Evolutionary conservation across 192 early-diverging fungal genomes (phyloP).

Genomic region (Pilaira anomala): DNA sequence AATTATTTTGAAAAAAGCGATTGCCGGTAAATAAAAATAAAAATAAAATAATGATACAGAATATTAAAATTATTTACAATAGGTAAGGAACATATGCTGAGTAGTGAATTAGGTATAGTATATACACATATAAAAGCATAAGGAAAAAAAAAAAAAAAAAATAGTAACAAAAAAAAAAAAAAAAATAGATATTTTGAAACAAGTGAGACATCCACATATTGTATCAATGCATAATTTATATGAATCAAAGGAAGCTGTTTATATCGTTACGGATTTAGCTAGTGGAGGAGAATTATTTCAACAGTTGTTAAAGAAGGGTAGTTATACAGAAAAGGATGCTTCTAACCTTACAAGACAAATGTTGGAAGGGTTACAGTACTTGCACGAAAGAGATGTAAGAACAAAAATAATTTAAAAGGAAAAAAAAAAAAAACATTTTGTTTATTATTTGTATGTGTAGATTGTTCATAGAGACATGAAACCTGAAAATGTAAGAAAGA

Average conservation of each 20-base stretch:
- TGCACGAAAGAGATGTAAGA: conserved; percentile 71
- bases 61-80: not conserved
- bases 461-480: conserved; percentile 87
- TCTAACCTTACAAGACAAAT: conserved; percentile 71
- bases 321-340: conserved; percentile 81
- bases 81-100: conserved; percentile 63
- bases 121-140: no score
- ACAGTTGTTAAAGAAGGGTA: conserved; percentile 69
- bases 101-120: conserved; percentile 64
- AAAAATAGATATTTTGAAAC: conserved; percentile 53
- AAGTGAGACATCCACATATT: conserved; percentile 81
- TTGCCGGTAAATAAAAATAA: conserved; percentile 37
- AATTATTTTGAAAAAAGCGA: conserved; percentile 64
- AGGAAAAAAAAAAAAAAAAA: not conserved
- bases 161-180: not conserved
- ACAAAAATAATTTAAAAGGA: not conserved
- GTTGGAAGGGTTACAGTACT: conserved; percentile 78
- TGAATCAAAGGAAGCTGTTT: conserved; percentile 70
- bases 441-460: conserved; percentile 23
- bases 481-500: conserved; percentile 70
- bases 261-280: conserved; percentile 70
- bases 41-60: not conserved
- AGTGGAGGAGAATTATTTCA: conserved; percentile 89
- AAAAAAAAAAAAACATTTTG: not conserved
- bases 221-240: conserved; percentile 74